These are phyloP conservation scores for Miamiensis avidus DNA, from an alignment of 169 alveolate genomes.

Conservation along the genomic window DNA sequence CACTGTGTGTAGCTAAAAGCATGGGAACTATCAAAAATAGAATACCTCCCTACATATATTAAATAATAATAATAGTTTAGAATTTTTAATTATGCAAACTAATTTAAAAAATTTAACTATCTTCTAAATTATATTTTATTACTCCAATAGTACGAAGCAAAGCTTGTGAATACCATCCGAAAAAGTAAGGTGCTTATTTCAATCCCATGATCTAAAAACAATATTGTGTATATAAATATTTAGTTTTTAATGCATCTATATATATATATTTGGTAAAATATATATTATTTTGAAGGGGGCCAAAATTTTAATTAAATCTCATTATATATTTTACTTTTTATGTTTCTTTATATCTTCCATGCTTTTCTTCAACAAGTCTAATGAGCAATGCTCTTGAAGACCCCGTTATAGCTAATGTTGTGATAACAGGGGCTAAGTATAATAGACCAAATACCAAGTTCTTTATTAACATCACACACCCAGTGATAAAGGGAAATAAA, in stretches of 20 bases:
- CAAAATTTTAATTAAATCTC: slow-evolving; percentile 7
- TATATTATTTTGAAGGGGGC: background rate
- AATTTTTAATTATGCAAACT: too few species aligned
- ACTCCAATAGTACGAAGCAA: slow-evolving; percentile 8
- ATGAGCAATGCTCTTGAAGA: slow-evolving; percentile 31
- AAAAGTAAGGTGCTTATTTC: slow-evolving; percentile 22
- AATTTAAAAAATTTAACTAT: background rate
- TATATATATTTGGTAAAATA: background rate
- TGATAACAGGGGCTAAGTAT: slow-evolving; percentile 18
- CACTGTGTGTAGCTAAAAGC: background rate
- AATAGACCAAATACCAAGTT: background rate
- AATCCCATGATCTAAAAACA: slow-evolving; percentile 15
- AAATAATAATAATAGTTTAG: too few species aligned
- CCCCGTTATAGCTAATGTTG: slow-evolving; percentile 27
- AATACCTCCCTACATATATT: background rate
- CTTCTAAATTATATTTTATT: background rate
- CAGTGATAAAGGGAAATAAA: background rate
- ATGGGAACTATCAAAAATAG: background rate
- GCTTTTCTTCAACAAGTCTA: slow-evolving; percentile 34
- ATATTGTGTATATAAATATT: too few species aligned
- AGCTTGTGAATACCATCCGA: slow-evolving; percentile 14
- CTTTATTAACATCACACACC: background rate
- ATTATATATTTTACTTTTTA: slow-evolving; percentile 23
- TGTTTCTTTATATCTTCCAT: slow-evolving; percentile 38
- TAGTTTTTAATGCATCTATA: too few species aligned